Conservation (phyloP, 306 rosid species). For the Cucurbita moschata region DNA sequence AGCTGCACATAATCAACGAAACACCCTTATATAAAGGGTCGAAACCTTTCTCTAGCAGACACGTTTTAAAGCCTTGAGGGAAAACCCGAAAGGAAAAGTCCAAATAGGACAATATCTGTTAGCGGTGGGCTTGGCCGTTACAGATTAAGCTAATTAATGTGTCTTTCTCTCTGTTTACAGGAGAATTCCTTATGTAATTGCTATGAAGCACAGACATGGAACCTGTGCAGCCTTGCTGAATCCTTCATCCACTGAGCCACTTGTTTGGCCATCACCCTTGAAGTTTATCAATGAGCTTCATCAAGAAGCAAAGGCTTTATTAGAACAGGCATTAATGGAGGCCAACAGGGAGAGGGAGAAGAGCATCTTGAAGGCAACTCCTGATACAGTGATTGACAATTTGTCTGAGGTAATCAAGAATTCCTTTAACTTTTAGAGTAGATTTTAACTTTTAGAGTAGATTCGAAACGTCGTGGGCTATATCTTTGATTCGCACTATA, state of each 20-base stretch:
- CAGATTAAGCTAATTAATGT: background rate
- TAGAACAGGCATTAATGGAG: slow-evolving; percentile 77
- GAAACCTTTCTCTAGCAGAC: too few species aligned
- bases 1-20: background rate
- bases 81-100: too few species aligned
- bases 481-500: background rate
- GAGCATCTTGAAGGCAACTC: slow-evolving; percentile 56
- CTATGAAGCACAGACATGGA: slow-evolving; percentile 60
- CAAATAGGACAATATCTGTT: too few species aligned
- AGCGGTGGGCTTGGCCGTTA: too few species aligned
- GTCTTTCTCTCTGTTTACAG: slow-evolving; percentile 19
- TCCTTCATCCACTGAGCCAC: slow-evolving; percentile 86
- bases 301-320: slow-evolving; percentile 61
- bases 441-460: background rate
- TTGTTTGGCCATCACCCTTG: slow-evolving; percentile 97
- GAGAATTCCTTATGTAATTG: slow-evolving; percentile 75
- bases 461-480: background rate
- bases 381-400: slow-evolving; percentile 39
- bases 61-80: too few species aligned
- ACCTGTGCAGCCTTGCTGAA: slow-evolving; percentile 83
- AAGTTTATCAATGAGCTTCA: slow-evolving; percentile 82
- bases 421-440: background rate
- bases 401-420: slow-evolving; percentile 53
- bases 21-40: too few species aligned
- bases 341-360: slow-evolving; percentile 85